These are phyloP conservation scores for Rhodomyrtus psidioides DNA, from an alignment of 441 rosid species.

Conservation along the genomic window DNA sequence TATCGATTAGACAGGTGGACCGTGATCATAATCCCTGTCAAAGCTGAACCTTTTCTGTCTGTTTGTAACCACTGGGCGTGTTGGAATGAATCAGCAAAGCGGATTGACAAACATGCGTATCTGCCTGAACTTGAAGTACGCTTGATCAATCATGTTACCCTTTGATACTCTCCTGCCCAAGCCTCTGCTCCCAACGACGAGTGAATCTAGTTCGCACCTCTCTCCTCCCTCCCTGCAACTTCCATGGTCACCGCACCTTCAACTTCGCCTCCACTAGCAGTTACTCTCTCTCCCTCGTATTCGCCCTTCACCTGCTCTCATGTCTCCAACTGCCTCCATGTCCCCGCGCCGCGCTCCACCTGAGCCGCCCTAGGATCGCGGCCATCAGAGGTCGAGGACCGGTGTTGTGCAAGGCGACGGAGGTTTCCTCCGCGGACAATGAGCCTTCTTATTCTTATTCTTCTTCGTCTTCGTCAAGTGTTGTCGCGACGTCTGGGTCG, in stretches of 20 bases:
- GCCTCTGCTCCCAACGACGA: constrained; percentile 44
- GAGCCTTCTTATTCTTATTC: background rate
- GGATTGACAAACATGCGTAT: background rate
- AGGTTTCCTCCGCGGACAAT: constrained; percentile 36
- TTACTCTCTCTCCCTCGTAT: background rate
- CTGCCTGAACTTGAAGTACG: background rate
- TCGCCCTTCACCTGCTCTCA: background rate
- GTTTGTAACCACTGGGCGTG: background rate
- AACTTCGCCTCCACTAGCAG: constrained; percentile 14
- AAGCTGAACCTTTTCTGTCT: background rate
- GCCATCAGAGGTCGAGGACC: background rate
- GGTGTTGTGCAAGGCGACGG: constrained; percentile 51
- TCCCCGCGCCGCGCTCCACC: background rate
- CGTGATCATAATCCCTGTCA: background rate
- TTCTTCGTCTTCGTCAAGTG: constrained; percentile 14
- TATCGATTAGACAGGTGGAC: background rate
- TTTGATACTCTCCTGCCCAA: constrained; percentile 31
- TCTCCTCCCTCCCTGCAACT: background rate
- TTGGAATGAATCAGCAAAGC: background rate
- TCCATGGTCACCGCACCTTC: constrained; percentile 42
- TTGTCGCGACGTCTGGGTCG: constrained; percentile 56
- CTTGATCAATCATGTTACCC: constrained; percentile 10
- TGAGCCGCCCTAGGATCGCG: background rate
- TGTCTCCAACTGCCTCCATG: constrained; percentile 5
- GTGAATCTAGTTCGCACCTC: constrained; percentile 1